Evolutionary conservation across 768 basidiomycete species (phyloP).

Genomic region (Pisolithus marmoratus): DNA sequence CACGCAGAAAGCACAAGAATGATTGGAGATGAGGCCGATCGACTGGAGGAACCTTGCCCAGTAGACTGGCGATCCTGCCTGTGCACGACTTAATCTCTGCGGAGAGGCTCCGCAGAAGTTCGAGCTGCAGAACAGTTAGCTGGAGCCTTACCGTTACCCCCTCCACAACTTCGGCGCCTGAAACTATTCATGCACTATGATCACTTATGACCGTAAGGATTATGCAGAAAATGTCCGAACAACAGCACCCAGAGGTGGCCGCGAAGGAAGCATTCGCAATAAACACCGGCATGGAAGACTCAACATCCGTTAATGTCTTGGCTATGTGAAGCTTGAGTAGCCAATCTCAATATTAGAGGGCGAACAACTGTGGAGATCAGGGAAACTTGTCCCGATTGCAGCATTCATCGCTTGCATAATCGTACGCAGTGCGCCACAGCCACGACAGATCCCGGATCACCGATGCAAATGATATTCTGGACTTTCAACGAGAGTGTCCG

Average conservation of each 20-base stretch:
- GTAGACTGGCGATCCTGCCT: slow-evolving; percentile 30
- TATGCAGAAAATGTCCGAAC: slow-evolving; percentile 1
- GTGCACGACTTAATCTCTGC: slow-evolving; percentile 49
- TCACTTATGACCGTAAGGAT: slow-evolving; percentile 32
- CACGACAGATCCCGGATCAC: too few species aligned
- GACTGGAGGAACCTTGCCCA: slow-evolving; percentile 40
- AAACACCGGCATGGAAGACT: slow-evolving; percentile 57
- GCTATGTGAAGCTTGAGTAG: slow-evolving; percentile 57
- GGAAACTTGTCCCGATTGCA: too few species aligned
- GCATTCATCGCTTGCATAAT: too few species aligned
- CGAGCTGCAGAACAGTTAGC: slow-evolving; percentile 18
- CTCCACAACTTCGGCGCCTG: slow-evolving; percentile 34
- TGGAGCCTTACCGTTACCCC: slow-evolving; percentile 15
- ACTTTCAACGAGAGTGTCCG: too few species aligned
- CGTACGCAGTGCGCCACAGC: too few species aligned
- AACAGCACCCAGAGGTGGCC: slow-evolving; percentile 47
- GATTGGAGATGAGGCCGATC: slow-evolving; percentile 51
- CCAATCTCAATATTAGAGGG: slow-evolving; percentile 32
- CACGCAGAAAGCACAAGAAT: slow-evolving; percentile 59
- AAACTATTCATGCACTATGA: slow-evolving; percentile 39
- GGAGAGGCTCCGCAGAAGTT: slow-evolving; percentile 35
- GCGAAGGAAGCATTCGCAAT: slow-evolving; percentile 70
- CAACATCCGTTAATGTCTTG: slow-evolving; percentile 54
- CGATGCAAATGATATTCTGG: too few species aligned
- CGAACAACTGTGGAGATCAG: not conserved